These are phyloP conservation scores for Cystobasidiaceae sp. DNA, from an alignment of 1,284 basidiomycete species.

Conservation along the genomic window DNA sequence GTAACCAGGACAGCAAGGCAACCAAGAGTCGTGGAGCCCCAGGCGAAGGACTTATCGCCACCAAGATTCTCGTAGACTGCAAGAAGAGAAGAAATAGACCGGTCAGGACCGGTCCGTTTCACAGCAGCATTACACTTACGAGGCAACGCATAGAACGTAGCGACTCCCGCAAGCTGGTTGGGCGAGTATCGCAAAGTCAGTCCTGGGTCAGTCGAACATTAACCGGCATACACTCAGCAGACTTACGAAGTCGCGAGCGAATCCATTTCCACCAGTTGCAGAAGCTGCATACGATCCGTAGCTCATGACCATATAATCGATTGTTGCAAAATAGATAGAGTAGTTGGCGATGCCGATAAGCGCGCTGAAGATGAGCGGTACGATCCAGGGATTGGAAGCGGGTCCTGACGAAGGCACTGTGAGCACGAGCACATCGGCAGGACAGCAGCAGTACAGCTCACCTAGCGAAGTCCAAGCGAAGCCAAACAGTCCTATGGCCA, in stretches of 20 bases:
- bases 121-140: too few species aligned
- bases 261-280: conserved; percentile 40
- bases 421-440: too few species aligned
- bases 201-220: too few species aligned
- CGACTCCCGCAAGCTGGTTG: conserved; percentile 47
- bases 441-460: background rate
- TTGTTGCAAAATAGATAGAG: conserved; percentile 43
- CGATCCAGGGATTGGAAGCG: conserved; percentile 48
- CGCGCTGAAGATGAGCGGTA: conserved; percentile 48
- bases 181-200: too few species aligned
- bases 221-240: too few species aligned
- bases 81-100: too few species aligned
- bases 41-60: conserved; percentile 41
- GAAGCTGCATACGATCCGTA: conserved; percentile 48
- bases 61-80: conserved; percentile 46
- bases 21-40: conserved; percentile 48
- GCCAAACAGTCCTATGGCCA: conserved; percentile 49
- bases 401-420: conserved; percentile 30
- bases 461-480: conserved; percentile 51
- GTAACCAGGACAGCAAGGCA: conserved; percentile 47
- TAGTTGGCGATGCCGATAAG: conserved; percentile 50
- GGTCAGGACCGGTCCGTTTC: too few species aligned
- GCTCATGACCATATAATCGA: conserved; percentile 49
- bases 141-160: conserved; percentile 46
- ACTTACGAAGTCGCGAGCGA: conserved; percentile 40